Evolutionary conservation across 495 filamentous ascomycete genomes (phyloP).

Genomic region (Podospora sp.): DNA sequence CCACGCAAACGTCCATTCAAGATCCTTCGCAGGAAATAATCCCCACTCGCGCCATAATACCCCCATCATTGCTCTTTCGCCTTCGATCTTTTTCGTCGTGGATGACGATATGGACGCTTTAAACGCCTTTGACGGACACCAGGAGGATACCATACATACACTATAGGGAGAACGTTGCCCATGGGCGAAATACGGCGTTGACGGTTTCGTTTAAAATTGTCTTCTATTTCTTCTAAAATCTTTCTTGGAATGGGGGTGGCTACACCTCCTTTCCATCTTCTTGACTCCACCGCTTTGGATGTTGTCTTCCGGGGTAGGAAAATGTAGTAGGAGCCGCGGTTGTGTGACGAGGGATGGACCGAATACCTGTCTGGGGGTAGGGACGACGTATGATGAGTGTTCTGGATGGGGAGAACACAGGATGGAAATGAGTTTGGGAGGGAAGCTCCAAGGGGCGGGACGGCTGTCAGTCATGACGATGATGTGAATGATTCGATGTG

Average conservation of each 20-base stretch:
- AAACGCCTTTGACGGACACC: not conserved
- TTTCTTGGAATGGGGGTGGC: conserved; percentile 3
- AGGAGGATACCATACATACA: conserved; percentile 5
- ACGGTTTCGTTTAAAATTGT: conserved; percentile 8
- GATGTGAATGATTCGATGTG: conserved; percentile 13
- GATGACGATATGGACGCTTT: not conserved
- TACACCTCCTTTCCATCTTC: not conserved
- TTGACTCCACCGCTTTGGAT: not conserved
- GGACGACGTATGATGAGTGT: not conserved
- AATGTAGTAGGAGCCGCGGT: not conserved
- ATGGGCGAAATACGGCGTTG: conserved; percentile 1
- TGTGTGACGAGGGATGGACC: not conserved
- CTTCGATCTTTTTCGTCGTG: not conserved
- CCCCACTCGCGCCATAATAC: conserved; percentile 1
- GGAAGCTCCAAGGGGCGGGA: not conserved
- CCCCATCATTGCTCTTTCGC: conserved; percentile 3
- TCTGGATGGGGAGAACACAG: not conserved
- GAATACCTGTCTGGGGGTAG: not conserved
- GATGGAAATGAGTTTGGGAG: not conserved
- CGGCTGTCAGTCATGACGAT: not conserved
- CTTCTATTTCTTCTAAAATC: not conserved
- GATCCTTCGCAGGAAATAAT: not conserved
- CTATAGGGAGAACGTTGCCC: not conserved
- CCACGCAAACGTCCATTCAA: not conserved
- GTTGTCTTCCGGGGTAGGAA: not conserved